phyloP scores from a whole-genome alignment of 2,329 filamentous ascomycete genomes.

The Colletotrichum brevisporum region DNA sequence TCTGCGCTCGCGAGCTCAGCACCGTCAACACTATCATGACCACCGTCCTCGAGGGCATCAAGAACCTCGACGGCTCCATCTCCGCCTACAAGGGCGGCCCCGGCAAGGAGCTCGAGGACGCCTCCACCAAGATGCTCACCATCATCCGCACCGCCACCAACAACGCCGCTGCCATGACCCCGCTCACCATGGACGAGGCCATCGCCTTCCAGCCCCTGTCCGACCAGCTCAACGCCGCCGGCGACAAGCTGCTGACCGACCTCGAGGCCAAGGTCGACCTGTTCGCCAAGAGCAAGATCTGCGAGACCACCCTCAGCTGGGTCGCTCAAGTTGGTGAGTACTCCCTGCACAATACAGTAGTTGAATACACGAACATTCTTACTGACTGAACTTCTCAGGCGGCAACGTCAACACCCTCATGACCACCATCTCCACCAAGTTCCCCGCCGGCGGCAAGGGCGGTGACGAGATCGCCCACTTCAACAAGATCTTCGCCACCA shows the following conservation, averaged over 20 bases:
- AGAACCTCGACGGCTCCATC: constrained; percentile 22
- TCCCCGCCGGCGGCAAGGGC: constrained; percentile 39
- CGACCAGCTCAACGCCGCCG: constrained; percentile 37
- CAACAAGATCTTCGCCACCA: constrained; percentile 31
- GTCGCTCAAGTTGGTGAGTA: constrained; percentile 35
- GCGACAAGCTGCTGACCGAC: constrained; percentile 38
- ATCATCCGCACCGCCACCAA: constrained; percentile 37
- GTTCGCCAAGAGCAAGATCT: constrained; percentile 21
- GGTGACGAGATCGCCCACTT: constrained; percentile 38
- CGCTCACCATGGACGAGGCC: constrained; percentile 39
- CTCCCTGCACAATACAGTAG: neutral
- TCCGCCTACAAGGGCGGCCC: constrained; percentile 26
- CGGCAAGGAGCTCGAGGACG: constrained; percentile 25
- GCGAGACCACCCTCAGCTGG: constrained; percentile 33
- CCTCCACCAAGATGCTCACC: constrained; percentile 28
- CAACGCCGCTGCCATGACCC: constrained; percentile 29
- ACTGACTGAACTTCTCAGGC: constrained; percentile 9
- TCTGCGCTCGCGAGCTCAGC: constrained; percentile 33
- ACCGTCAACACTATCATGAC: constrained; percentile 38
- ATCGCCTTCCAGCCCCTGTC: constrained; percentile 40
- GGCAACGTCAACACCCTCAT: constrained; percentile 38
- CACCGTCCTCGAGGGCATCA: constrained; percentile 37
- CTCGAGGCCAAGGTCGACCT: constrained; percentile 21
- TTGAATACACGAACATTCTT: neutral
- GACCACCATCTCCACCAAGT: constrained; percentile 39